Base-by-base conservation (phyloP, 495 filamentous ascomycete genomes). In the Bombardia bombarda region DNA sequence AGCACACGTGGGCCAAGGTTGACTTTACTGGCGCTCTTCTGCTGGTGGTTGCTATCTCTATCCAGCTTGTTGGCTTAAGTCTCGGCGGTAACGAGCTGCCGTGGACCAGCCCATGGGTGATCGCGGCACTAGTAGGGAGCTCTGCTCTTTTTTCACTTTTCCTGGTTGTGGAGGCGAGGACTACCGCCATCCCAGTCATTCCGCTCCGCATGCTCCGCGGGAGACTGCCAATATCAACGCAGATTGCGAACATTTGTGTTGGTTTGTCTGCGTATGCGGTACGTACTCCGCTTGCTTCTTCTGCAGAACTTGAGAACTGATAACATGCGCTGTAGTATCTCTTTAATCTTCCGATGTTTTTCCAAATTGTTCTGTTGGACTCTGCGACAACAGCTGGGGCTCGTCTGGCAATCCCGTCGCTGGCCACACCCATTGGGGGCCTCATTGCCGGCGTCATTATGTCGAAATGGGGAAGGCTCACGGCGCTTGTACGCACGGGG, bases 211-310 rank as follows among this genome's bases (percentile, higher is more conserved):
- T 81, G 68, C 56, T 82, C 10, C 58, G 57, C 20, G 78, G 79
- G 6, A 49, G 66, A 0, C 58, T 73, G 17, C 73, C 75, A 1
- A 57, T 77, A 1, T 62, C 72, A 8, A 76, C 67, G 4, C 75
- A 78, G 55, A 59, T 80, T 40, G 66, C 77, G 19, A 83, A 83
- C 52, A 66, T 81, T 17, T 78, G 74, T 40, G 74, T 72, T 22
- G 78, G 78, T 0, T 68, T 80, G 59, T 71, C 77, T 39, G 75
- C 78, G 12, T 83, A 80, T 50, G 77, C 77, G n/a, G 78, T 81
- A 50, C 51, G 75, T 68, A 4, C 13, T 1, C 3, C 8, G 12
- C 6, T 7, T 34, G 32, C 14, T 34, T 17, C 6, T 28, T 7
- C 7, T 30, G 4, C 21, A 32, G 3, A 40, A 37, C 42, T 49